Conservation (phyloP, 208 protist genomes). For the Trichomonas gallinae region DNA sequence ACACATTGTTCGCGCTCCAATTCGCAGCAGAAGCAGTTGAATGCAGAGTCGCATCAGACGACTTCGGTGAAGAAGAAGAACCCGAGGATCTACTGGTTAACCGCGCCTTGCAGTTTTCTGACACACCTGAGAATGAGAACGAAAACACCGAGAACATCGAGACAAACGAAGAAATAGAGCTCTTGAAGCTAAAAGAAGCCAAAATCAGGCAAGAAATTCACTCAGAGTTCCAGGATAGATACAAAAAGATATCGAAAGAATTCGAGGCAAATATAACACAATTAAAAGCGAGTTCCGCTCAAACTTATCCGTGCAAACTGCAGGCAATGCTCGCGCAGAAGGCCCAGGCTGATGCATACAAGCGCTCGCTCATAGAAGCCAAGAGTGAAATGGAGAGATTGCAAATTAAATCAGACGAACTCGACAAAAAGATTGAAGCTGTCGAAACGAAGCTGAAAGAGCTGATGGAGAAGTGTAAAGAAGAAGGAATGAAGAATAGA, state of each 20-base stretch:
- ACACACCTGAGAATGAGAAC: not conserved
- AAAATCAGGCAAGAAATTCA: conserved; percentile 18
- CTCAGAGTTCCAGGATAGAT: not conserved
- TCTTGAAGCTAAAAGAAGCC: not conserved
- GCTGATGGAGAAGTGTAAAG: not conserved
- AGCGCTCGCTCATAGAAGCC: not conserved
- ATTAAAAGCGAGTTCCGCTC: not conserved
- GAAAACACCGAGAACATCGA: not conserved
- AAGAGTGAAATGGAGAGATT: not conserved
- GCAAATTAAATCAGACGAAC: not conserved
- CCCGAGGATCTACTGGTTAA: not conserved
- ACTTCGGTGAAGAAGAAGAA: not conserved
- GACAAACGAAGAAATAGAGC: not conserved
- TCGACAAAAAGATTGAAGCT: not conserved
- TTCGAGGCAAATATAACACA: not conserved
- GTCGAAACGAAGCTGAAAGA: not conserved
- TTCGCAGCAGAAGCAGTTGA: conserved; percentile 9
- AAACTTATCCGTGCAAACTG: not conserved
- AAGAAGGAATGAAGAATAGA: not conserved
- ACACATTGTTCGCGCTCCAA: not conserved
- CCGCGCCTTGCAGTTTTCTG: not conserved
- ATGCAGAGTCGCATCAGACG: not conserved
- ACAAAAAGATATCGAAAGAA: not conserved
- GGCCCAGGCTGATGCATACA: not conserved
- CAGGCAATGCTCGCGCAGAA: not conserved